Evolutionary conservation across 192 early-diverging fungal genomes (phyloP), one percentile per base, ranked within the genome.

Genomic region (Rhizophagus prolifer): DNA sequence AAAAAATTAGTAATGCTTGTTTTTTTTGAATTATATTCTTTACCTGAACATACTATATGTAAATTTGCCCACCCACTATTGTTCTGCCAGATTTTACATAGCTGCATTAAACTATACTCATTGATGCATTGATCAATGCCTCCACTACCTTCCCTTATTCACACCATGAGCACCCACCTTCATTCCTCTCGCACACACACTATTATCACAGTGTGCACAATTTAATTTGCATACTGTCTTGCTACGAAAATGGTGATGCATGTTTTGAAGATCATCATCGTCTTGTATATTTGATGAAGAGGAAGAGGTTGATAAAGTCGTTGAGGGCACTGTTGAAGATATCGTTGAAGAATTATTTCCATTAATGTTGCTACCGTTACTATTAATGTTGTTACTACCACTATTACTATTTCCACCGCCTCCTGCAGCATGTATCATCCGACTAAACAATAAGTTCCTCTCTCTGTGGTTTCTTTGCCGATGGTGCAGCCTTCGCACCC

Each of bases 131-230:
- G 38, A 60, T 64, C 26, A 26, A 16, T 64, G 25, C 14, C 9
- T 26, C 1, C 23, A 30, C 23, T 64, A 26, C 26, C 62, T 30
- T 16, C 26, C n/a, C 13, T 9, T 28, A 19, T 28, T 9, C 30
- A 64, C 34, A 36, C 41, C 38, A 69, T 41, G 26, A 72, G 47
- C 9, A 62, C 86, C 83, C 83, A 89, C 90, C 78, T 88, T 90
- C 92, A 93, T 93, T n/a, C 91, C 92, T 58, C 91, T 85, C 14
- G 81, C 79, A 69, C 91, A 92, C 4, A 93, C 83, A 58, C 88
- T 84, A 28, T 85, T 86, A 47, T 86, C 70, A 79, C 92, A 93
- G 75, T 90, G 86, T 58, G 86, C 82, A 76, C 92, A 93, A 70
- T 87, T 84, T 68, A 93, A 82, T 59, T 85, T 81, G 74, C 89